Conservation (phyloP, 345 rosid genomes). For the Aquilaria malaccensis region DNA sequence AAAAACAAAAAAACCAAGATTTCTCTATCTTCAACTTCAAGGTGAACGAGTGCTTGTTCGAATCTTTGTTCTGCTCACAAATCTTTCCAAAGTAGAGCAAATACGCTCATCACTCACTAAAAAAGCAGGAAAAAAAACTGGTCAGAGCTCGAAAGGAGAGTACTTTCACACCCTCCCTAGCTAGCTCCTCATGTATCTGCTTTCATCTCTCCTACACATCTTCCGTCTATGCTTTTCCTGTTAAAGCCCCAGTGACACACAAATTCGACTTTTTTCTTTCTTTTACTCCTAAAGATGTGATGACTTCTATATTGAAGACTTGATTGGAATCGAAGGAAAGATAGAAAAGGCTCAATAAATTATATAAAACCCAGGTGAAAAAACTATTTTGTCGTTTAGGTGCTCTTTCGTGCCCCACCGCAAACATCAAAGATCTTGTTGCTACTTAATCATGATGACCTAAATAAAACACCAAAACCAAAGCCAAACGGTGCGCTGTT, state of each 20-base stretch:
- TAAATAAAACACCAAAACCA: no score
- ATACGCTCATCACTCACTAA: background rate
- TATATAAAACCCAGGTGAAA: slow-evolving; percentile 6
- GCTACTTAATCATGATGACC: no score
- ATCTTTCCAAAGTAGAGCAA: no score
- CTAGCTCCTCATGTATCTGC: background rate
- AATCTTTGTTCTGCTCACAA: no score
- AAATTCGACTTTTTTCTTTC: slow-evolving; percentile 12
- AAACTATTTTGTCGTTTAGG: slow-evolving; percentile 36
- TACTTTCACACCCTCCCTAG: slow-evolving; percentile 8
- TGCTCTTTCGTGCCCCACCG: slow-evolving; percentile 22
- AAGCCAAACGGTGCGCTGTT: no score
- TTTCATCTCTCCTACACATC: slow-evolving; percentile 5
- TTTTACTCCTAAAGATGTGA: slow-evolving; percentile 25
- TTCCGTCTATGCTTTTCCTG: slow-evolving; percentile 15
- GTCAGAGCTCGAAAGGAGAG: slow-evolving; percentile 8
- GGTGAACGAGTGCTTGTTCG: no score
- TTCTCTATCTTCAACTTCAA: no score
- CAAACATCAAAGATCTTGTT: no score
- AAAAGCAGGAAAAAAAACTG: slow-evolving; percentile 18
- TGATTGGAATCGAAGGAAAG: background rate
- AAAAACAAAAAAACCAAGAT: no score
- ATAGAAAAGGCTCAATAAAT: background rate
- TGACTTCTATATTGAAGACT: slow-evolving; percentile 13
- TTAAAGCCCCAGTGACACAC: slow-evolving; percentile 12